These are phyloP conservation scores for Poteriospumella lacustris DNA, from an alignment of 108 stramenopile genomes.

Conservation along the genomic window DNA sequence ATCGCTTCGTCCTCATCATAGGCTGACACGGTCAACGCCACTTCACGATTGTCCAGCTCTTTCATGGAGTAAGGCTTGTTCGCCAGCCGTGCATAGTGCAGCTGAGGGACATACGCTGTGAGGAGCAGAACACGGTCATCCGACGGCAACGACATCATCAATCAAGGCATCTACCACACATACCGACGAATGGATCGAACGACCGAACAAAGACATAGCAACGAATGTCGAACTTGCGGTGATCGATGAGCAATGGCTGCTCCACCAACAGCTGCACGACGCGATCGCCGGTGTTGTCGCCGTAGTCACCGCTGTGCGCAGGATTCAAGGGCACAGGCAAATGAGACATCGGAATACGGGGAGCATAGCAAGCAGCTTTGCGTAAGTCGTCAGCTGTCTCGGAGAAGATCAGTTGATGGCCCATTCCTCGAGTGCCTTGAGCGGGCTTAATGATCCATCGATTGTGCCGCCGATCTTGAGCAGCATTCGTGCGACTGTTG, in stretches of 20 bases:
- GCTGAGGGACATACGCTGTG: background rate
- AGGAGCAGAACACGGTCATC: no score
- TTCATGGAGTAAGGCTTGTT: background rate
- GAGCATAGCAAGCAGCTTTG: background rate
- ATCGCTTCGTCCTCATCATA: constrained; percentile 17
- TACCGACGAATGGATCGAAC: background rate
- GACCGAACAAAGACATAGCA: background rate
- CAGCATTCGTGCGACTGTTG: background rate
- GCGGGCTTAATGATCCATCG: constrained; percentile 12
- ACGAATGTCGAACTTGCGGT: background rate
- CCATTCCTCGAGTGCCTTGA: background rate
- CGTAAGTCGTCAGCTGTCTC: background rate
- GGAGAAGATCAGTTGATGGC: background rate
- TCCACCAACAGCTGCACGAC: background rate
- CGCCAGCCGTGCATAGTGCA: background rate
- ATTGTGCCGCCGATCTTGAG: no score
- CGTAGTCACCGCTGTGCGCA: no score
- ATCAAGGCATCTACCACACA: no score
- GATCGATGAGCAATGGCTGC: background rate
- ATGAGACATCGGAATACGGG: background rate
- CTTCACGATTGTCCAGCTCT: background rate
- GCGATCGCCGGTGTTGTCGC: no score
- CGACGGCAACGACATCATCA: no score
- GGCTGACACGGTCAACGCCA: background rate
- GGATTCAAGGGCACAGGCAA: no score